These are phyloP conservation scores for Akanthomyces dipterigenus DNA, from an alignment of 2,329 filamentous ascomycete species.

Conservation along the genomic window DNA sequence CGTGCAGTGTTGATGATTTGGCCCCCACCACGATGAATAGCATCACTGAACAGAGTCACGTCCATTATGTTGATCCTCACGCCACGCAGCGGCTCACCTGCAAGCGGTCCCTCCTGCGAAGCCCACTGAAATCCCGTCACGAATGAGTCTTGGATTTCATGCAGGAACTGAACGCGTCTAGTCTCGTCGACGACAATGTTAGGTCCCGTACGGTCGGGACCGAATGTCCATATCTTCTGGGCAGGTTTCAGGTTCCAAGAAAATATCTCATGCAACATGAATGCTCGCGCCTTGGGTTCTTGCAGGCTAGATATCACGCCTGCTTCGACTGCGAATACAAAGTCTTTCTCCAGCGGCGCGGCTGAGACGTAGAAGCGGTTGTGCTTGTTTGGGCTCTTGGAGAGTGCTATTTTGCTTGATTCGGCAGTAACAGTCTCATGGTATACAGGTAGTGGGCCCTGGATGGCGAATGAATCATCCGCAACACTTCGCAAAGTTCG, in stretches of 20 bases:
- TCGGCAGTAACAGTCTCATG: constrained; percentile 84
- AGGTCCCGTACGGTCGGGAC: constrained; percentile 92
- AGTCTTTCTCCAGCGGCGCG: constrained; percentile 84
- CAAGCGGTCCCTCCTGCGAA: constrained; percentile 90
- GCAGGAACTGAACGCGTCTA: constrained; percentile 99
- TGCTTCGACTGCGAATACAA: constrained; percentile 78
- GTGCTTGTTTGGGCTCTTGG: constrained; percentile 99
- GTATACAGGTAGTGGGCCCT: constrained; percentile 96
- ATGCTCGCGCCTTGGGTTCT: constrained; percentile 97
- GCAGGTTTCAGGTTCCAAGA: constrained; percentile 99
- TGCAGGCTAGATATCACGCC: constrained; percentile 93
- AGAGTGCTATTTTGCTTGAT: constrained; percentile 92
- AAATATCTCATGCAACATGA: constrained; percentile 90
- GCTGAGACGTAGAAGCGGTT: constrained; percentile 98
- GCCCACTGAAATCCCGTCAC: constrained; percentile 99
- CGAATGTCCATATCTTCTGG: constrained; percentile 99
- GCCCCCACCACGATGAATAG: constrained; percentile 98
- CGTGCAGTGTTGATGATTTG: constrained; percentile 97
- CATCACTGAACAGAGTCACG: constrained; percentile 98
- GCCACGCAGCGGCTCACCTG: constrained; percentile 95
- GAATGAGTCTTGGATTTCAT: constrained; percentile 99
- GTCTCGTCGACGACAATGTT: constrained; percentile 99
- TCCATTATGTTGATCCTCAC: constrained; percentile 98
- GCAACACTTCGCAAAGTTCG: constrained; percentile 38
- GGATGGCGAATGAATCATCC: constrained; percentile 93